Conservation (phyloP, 2,329 filamentous ascomycete species). For the Ilyonectria sp. region DNA sequence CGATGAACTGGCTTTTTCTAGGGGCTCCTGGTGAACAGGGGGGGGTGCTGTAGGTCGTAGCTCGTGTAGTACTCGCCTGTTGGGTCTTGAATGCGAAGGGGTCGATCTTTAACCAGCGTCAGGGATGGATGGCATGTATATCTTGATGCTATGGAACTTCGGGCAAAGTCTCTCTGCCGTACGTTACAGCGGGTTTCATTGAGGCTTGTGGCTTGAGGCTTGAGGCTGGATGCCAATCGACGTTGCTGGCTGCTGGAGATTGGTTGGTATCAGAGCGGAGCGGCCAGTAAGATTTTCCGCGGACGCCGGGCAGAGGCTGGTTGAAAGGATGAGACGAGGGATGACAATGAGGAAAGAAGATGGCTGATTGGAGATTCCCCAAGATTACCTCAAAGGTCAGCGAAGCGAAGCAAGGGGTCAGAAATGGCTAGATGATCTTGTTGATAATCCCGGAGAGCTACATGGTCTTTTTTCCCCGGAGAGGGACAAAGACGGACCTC, state of each 20-base stretch:
- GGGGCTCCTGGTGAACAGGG: slow-evolving; percentile 15
- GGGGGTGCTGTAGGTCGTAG: slow-evolving; percentile 5
- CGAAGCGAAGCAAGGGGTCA: background rate
- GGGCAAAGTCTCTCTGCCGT: background rate
- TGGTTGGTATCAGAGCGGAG: slow-evolving; percentile 4
- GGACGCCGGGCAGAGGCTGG: slow-evolving; percentile 11
- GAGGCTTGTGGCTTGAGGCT: background rate
- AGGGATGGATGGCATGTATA: background rate
- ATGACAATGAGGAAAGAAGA: slow-evolving; percentile 10
- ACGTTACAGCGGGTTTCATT: background rate
- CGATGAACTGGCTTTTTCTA: slow-evolving; percentile 23
- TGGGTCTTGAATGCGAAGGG: slow-evolving; percentile 1
- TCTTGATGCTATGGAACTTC: background rate
- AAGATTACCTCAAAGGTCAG: background rate
- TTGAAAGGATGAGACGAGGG: slow-evolving; percentile 2
- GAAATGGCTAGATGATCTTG: background rate
- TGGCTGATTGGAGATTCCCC: slow-evolving; percentile 4
- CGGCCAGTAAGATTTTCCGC: slow-evolving; percentile 34
- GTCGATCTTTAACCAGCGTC: background rate
- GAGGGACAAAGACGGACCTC: background rate
- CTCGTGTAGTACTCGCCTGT: background rate
- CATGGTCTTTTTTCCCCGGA: background rate
- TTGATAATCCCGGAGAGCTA: background rate
- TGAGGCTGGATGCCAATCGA: background rate
- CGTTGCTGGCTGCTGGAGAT: background rate